A percentile compares a stretch with the other conserved stretches of the same genome.
These are phyloP conservation scores for Xanthoceras sorbifolium DNA, from an alignment of 345 rosid species.

Conservation along the genomic window DNA sequence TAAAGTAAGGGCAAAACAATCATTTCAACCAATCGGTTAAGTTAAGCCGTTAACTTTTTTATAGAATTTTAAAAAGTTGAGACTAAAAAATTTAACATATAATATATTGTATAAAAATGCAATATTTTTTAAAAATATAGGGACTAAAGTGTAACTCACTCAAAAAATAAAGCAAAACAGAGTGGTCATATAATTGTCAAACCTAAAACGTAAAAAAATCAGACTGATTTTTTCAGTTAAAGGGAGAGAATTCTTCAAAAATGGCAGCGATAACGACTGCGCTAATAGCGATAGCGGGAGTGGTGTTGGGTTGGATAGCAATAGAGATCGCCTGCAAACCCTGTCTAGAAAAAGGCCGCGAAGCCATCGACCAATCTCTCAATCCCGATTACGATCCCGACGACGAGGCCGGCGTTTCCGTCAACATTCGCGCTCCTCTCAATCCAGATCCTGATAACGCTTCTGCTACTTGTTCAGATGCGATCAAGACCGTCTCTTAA, in stretches of 20 bases:
- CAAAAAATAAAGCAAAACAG: too few species aligned
- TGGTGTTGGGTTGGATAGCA: conserved; percentile 72
- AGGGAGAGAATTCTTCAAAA: background rate
- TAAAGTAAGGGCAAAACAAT: too few species aligned
- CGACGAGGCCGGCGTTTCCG: conserved; percentile 30
- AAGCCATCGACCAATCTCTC: conserved; percentile 79
- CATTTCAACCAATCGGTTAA: too few species aligned
- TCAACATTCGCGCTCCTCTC: conserved; percentile 43
- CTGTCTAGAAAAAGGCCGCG: conserved; percentile 69
- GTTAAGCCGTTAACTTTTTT: too few species aligned
- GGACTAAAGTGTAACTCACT: too few species aligned
- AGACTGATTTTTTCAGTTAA: too few species aligned
- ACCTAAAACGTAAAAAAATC: too few species aligned
- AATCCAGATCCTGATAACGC: conserved; percentile 21
- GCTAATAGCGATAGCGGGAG: conserved; percentile 67
- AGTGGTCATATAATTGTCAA: too few species aligned
- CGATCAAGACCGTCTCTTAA: conserved; percentile 38
- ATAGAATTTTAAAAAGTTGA: too few species aligned
- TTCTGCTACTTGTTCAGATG: conserved; percentile 24
- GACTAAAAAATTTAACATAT: too few species aligned
- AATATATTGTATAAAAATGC: too few species aligned
- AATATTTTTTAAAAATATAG: too few species aligned
- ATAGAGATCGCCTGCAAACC: conserved; percentile 88
- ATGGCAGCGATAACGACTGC: conserved; percentile 76
- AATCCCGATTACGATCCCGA: conserved; percentile 84